A percentile compares a stretch with the other conserved stretches of the same genome.
Conservation (phyloP, 1,284 basidiomycete genomes). For the Ustilago esculenta region DNA sequence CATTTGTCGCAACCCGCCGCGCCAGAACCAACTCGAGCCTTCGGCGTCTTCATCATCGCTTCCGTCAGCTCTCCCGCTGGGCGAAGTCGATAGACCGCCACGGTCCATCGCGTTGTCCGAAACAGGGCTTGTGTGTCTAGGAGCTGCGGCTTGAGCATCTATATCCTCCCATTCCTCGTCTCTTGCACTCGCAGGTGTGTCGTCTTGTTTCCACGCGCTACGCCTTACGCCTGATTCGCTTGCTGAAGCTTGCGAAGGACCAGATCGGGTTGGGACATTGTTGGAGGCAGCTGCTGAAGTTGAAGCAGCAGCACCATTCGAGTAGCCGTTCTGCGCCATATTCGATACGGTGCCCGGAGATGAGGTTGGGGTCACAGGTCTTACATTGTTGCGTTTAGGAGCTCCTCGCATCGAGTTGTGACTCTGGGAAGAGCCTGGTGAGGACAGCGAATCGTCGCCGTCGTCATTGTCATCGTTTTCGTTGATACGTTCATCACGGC, state of each 20-base stretch:
- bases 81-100: conserved; percentile 5
- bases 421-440: conserved; percentile 14
- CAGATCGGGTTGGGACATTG: neutral
- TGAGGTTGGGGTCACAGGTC: conserved; percentile 4
- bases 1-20: conserved; percentile 48
- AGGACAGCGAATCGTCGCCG: conserved; percentile 4
- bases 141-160: conserved; percentile 1
- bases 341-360: neutral
- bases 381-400: neutral
- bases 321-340: neutral
- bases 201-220: neutral
- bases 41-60: conserved; percentile 37
- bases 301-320: neutral
- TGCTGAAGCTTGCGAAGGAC: neutral
- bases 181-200: neutral
- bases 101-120: too few species aligned
- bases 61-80: conserved; percentile 16
- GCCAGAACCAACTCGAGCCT: conserved; percentile 55
- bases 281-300: neutral
- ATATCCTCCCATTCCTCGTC: conserved; percentile 43
- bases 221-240: neutral
- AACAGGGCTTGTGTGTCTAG: neutral
- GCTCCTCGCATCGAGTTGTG: conserved; percentile 1
- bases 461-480: conserved; percentile 12
- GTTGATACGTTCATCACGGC: conserved; percentile 8